These are phyloP conservation scores for Geotrichum macrosporum DNA, from an alignment of 1,139 yeast species.

Conservation along the genomic window DNA sequence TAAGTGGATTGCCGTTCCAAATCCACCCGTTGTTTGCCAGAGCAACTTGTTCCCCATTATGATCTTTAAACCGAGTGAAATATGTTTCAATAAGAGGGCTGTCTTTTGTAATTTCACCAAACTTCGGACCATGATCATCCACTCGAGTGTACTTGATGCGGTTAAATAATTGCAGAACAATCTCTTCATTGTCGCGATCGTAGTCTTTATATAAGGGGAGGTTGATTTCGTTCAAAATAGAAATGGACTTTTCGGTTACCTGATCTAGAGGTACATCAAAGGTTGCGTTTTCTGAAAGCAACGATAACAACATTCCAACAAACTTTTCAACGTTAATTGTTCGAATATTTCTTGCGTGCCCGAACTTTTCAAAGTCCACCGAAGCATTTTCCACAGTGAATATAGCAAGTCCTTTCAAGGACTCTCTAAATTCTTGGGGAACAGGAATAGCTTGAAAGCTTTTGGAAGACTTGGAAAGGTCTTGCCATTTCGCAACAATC, in stretches of 20 bases:
- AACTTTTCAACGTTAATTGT: conserved; percentile 50
- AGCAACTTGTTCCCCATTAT: conserved; percentile 51
- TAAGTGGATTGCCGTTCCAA: conserved; percentile 93
- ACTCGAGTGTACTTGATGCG: conserved; percentile 72
- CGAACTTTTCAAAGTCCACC: conserved; percentile 38
- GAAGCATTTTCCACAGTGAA: conserved; percentile 49
- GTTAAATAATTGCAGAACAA: conserved; percentile 64
- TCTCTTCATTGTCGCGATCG: conserved; percentile 64
- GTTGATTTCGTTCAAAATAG: conserved; percentile 72
- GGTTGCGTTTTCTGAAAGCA: conserved; percentile 39
- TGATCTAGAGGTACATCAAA: conserved; percentile 27
- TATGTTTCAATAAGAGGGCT: conserved; percentile 78
- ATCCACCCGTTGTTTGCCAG: conserved; percentile 98
- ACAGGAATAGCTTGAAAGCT: conserved; percentile 37
- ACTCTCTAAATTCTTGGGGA: conserved; percentile 43
- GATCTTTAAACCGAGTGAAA: conserved; percentile 62
- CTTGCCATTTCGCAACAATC: conserved; percentile 30
- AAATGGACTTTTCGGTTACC: conserved; percentile 44
- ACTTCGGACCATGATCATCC: conserved; percentile 73
- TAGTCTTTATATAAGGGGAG: conserved; percentile 66
- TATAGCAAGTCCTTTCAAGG: conserved; percentile 47
- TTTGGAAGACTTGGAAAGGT: conserved; percentile 17
- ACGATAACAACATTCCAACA: conserved; percentile 43
- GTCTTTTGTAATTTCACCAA: conserved; percentile 55
- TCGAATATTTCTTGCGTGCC: conserved; percentile 52